Percentiles rank a stretch among this genome's conserved stretches.
Conservation (phyloP, 1,284 basidiomycete genomes). For the Gymnopus androsaceus region DNA sequence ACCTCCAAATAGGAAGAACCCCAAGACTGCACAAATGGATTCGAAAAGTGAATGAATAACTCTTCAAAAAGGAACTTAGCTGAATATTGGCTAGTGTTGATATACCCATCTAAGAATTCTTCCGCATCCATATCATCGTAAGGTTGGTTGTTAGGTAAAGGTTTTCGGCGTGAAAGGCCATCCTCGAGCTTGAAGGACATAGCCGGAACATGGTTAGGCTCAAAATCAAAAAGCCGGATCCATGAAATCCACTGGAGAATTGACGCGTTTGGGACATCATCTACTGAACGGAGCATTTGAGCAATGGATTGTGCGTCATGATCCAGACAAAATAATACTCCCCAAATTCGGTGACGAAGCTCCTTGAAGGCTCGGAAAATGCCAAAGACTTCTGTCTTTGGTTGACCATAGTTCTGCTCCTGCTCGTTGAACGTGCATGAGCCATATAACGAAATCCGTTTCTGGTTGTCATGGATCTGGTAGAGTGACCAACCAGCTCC, state of each 20-base stretch:
- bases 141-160: slow-evolving; percentile 16
- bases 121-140: background rate
- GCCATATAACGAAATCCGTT: slow-evolving; percentile 30
- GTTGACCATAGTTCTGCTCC: slow-evolving; percentile 37
- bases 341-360: slow-evolving; percentile 31
- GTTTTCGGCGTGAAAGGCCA: slow-evolving; percentile 28
- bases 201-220: slow-evolving; percentile 32
- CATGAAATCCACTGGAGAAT: slow-evolving; percentile 37
- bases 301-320: slow-evolving; percentile 36
- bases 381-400: slow-evolving; percentile 39
- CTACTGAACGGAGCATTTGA: slow-evolving; percentile 36
- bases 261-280: slow-evolving; percentile 35
- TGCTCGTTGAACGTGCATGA: slow-evolving; percentile 33
- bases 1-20: background rate
- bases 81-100: background rate
- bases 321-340: slow-evolving; percentile 34
- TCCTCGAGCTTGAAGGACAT: slow-evolving; percentile 29
- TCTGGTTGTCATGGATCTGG: slow-evolving; percentile 25
- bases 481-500: slow-evolving; percentile 35
- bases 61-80: slow-evolving; percentile 17
- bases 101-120: background rate
- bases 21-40: background rate
- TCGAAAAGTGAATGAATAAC: background rate
- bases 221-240: slow-evolving; percentile 34
- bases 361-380: slow-evolving; percentile 35